phyloP scores from a whole-genome alignment of 2,329 filamentous ascomycete genomes.

The Penicillium sp. region DNA sequence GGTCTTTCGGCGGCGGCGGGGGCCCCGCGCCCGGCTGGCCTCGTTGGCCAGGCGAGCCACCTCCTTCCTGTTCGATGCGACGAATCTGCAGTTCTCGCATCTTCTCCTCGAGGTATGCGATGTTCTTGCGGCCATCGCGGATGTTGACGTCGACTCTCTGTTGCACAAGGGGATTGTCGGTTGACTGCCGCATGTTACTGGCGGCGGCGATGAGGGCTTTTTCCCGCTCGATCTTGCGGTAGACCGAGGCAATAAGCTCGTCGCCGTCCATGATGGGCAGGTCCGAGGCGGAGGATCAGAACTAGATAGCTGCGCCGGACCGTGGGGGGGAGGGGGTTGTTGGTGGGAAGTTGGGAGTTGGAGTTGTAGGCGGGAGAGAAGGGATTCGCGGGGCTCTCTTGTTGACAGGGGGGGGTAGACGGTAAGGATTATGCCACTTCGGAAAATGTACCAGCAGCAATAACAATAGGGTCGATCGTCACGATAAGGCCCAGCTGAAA shows the following conservation, averaged over 20 bases:
- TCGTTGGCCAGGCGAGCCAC: conserved; percentile 43
- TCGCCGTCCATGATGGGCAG: conserved; percentile 61
- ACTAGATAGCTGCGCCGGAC: conserved; percentile 15
- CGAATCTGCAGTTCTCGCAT: conserved; percentile 86
- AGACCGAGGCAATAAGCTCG: conserved; percentile 75
- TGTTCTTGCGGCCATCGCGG: conserved; percentile 88
- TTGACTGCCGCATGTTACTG: conserved; percentile 93
- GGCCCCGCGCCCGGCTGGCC: conserved; percentile 55
- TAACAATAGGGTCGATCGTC: conserved; percentile 5
- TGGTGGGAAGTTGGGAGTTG: conserved; percentile 18
- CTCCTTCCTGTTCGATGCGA: conserved; percentile 62
- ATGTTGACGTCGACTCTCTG: conserved; percentile 92
- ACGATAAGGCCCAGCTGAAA: conserved; percentile 9
- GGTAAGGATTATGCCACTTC: conserved; percentile 29
- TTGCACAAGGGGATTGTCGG: conserved; percentile 88
- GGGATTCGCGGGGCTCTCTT: conserved; percentile 32
- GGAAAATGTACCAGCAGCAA: conserved; percentile 27
- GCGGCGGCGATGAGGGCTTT: conserved; percentile 93
- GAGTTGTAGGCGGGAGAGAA: conserved; percentile 22
- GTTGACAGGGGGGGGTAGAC: conserved; percentile 28
- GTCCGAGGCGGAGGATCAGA: conserved; percentile 21
- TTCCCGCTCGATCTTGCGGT: conserved; percentile 97
- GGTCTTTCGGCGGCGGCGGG: conserved; percentile 75
- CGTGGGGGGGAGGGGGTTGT: conserved; percentile 14
- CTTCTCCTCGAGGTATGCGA: conserved; percentile 93